A percentile compares a stretch with the other conserved stretches of the same genome.
Conservation (phyloP, 352 stramenopile species). For the Globisporangium viniferum region DNA sequence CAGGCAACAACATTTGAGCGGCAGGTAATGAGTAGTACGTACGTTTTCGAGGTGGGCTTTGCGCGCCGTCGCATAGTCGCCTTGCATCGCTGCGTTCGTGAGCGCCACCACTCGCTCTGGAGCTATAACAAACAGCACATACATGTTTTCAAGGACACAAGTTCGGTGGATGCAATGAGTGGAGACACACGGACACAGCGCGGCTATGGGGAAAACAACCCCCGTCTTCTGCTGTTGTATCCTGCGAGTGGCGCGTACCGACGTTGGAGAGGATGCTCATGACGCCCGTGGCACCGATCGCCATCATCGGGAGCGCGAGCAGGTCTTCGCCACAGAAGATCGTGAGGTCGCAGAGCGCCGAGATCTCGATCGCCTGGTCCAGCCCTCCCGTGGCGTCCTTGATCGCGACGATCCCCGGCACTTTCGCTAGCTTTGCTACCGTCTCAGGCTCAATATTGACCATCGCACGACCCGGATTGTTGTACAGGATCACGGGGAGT, state of each 20-base stretch:
- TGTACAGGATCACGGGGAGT: slow-evolving; percentile 95
- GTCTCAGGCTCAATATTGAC: slow-evolving; percentile 51
- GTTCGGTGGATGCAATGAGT: neutral
- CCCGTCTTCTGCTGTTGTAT: neutral
- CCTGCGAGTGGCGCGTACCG: slow-evolving; percentile 27
- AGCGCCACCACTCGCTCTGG: slow-evolving; percentile 85
- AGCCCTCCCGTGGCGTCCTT: slow-evolving; percentile 97
- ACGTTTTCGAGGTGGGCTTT: slow-evolving; percentile 85
- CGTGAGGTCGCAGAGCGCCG: slow-evolving; percentile 86
- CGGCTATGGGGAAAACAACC: neutral
- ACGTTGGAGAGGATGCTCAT: slow-evolving; percentile 91
- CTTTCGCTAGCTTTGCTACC: neutral
- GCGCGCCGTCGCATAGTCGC: slow-evolving; percentile 74
- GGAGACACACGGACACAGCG: neutral
- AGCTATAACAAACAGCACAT: slow-evolving; percentile 27
- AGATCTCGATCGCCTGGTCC: slow-evolving; percentile 81
- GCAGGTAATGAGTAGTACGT: slow-evolving; percentile 17
- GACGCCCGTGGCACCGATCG: slow-evolving; percentile 85
- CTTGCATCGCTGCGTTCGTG: slow-evolving; percentile 68
- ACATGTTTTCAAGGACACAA: neutral
- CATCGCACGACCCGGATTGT: slow-evolving; percentile 93
- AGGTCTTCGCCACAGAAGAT: slow-evolving; percentile 91
- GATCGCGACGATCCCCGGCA: slow-evolving; percentile 85
- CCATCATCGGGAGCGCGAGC: slow-evolving; percentile 87
- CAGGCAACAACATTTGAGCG: neutral